Evolutionary conservation across 257 asterid species (phyloP), one percentile per base, ranked within the genome.

Genomic region (Solanum chiquidenum): DNA sequence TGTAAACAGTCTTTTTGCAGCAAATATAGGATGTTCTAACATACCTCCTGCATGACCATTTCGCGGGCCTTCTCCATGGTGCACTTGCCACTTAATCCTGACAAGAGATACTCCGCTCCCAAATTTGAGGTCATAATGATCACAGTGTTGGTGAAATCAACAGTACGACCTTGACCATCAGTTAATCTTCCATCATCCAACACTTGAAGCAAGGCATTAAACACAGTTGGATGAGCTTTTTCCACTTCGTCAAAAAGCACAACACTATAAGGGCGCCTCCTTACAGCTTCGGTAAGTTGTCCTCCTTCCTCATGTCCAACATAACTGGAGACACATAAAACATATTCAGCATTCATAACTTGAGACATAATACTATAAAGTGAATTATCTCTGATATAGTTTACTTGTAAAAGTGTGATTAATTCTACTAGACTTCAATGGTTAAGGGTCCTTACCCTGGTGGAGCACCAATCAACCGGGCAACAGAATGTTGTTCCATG

Each of bases 281-380:
- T 94, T 73, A 97, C 98, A 2, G 98, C 93, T 90, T 97, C 98
- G 0, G 98, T 97, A 27, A 97, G 90, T 40, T 96, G 99, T 10
- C 99, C 99, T 5, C 99, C 99, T 90, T 96, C 98, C n/a, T 96
- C 99, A 1, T 95, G 99, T 16, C 99, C 99, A 44, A 97, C 96
- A 14, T 96, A 96, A 44, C 98, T 95, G 31, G 52, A 31, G 0
- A 40, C 2, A 33, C 18, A 38, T 1, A 23, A 20, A 13, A 49
- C 42, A 21, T 4, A 40, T 37, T 18, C 40, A 42, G 46, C 40
- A 49, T 29, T 16, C 37, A 0, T 7, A 5, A 42, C 62, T 77
- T 1, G 6, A 34, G 6, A 34, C 37, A 34, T 4, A 34, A 34
- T 34, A 34, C 37, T 4, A 34, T 34, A 34, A 34, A 34, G 5